Base-by-base conservation (phyloP, 495 filamentous ascomycete genomes). In the Chaetomidium leptoderma region DNA sequence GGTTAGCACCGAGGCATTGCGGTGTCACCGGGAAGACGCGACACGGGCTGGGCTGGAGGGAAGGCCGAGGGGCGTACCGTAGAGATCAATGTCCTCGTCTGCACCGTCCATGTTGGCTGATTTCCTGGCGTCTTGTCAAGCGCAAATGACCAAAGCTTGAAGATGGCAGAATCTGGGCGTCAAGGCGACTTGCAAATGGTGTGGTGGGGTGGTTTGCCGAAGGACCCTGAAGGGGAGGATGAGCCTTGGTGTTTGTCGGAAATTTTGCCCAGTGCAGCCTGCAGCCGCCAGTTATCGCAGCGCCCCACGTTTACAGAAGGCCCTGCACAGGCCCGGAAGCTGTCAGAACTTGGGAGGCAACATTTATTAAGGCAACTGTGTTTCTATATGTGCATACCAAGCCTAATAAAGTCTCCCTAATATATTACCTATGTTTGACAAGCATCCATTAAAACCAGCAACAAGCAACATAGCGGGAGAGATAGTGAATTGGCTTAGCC, bases 31-130 rank as follows among this genome's bases (percentile, higher is more conserved):
- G n/a, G n/a, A n/a, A n/a, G 21, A 30, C 33, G 26, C 29, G 36
- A 35, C 30, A 52, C 4, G 26, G 8, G n/a, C 27, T 29, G 32
- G 24, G n/a, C n/a, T 17, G 17, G 45, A 27, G 26, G 40, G 23
- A 60, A 45, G 63, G 52, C 16, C n/a, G n/a, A n/a, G 33, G 44
- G 33, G 60, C 76, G 68, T 69, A 88, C 86, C 85, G 63, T 90
- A 89, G 66, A 90, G 80, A 68, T 89, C 85, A 51, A 83, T 60
- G 47, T 83, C 79, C 40, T 83, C 82, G 36, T 60, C 62, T 13
- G 42, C 67, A 33, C 56, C 60, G 43, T 64, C 63, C 76, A 78
- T 78, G 61, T 19, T 73, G 26, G 62, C 26, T 56, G 29, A 54
- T 55, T 53, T 58, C 50, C 50, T 46, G 33, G 53, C 40, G 46